These are phyloP conservation scores for Pythium pyrilobum DNA, from an alignment of 352 stramenopile genomes.

Conservation along the genomic window DNA sequence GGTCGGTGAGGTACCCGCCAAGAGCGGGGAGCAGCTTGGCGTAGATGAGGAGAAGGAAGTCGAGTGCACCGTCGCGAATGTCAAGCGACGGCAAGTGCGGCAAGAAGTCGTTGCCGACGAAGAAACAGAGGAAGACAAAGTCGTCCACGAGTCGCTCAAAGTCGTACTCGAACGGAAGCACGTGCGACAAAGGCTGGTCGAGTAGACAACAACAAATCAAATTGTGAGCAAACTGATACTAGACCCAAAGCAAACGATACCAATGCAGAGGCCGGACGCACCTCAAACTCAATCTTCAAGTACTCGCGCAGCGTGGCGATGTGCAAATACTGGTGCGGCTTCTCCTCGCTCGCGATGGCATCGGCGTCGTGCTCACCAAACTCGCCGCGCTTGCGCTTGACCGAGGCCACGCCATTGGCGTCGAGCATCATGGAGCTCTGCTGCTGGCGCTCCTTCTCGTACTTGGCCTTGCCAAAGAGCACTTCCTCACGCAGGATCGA, in stretches of 20 bases:
- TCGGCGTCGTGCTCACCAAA: constrained; percentile 81
- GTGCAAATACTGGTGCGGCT: constrained; percentile 92
- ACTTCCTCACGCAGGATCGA: constrained; percentile 97
- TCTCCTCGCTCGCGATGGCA: constrained; percentile 81
- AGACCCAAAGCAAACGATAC: neutral
- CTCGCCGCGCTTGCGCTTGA: constrained; percentile 75
- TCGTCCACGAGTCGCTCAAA: constrained; percentile 99
- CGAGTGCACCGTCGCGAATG: constrained; percentile 97
- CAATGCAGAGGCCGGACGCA: constrained; percentile 13
- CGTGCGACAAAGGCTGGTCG: constrained; percentile 40
- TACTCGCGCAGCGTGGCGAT: constrained; percentile 94
- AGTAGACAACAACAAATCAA: neutral
- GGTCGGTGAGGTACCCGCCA: constrained; percentile 95
- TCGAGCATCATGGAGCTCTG: constrained; percentile 61
- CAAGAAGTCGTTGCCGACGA: constrained; percentile 99
- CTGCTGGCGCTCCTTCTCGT: constrained; percentile 63
- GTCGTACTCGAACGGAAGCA: constrained; percentile 93
- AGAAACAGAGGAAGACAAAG: constrained; percentile 99
- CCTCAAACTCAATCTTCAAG: constrained; percentile 91
- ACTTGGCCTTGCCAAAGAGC: constrained; percentile 82
- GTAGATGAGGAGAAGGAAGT: constrained; percentile 98
- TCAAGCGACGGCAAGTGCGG: constrained; percentile 97
- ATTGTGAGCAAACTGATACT: neutral
- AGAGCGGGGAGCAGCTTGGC: constrained; percentile 76
- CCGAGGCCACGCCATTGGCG: constrained; percentile 55